Evolutionary conservation across 2,329 filamentous ascomycete species (phyloP).

Genomic region (Aspergillus clavatus): DNA sequence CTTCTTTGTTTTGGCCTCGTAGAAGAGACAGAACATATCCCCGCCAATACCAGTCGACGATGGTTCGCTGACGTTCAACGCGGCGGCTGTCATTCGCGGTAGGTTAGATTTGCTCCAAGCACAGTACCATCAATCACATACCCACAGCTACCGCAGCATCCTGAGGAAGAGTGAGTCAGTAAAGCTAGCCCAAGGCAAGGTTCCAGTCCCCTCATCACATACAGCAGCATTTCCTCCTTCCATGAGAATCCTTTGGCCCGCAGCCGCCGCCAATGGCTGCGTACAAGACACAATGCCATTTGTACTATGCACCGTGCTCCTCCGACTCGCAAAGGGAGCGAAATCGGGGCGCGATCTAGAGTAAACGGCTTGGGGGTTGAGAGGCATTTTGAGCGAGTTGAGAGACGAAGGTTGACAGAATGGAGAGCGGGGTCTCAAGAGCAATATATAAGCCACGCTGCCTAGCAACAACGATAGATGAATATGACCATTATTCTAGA

Average conservation of each 20-base stretch:
- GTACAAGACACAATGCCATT: slow-evolving; percentile 87
- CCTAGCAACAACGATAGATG: no score
- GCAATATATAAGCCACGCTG: no score
- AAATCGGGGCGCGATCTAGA: slow-evolving; percentile 44
- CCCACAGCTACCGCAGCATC: slow-evolving; percentile 94
- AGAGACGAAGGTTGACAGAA: background rate
- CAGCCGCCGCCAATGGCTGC: slow-evolving; percentile 83
- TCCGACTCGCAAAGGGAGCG: slow-evolving; percentile 56
- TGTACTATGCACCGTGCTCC: slow-evolving; percentile 90
- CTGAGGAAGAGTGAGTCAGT: slow-evolving; percentile 41
- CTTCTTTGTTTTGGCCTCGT: slow-evolving; percentile 74
- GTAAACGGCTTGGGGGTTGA: slow-evolving; percentile 48
- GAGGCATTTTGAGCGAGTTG: slow-evolving; percentile 38
- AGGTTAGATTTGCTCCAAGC: slow-evolving; percentile 2
- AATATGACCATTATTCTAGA: no score
- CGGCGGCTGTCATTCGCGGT: slow-evolving; percentile 59
- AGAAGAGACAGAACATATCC: slow-evolving; percentile 95
- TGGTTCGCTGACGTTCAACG: slow-evolving; percentile 89
- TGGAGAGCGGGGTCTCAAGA: background rate
- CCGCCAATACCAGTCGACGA: slow-evolving; percentile 91
- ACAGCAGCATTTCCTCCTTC: slow-evolving; percentile 91
- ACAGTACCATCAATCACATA: slow-evolving; percentile 43
- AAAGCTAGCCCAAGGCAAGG: background rate
- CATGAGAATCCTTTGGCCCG: slow-evolving; percentile 77
- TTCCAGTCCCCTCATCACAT: slow-evolving; percentile 46